phyloP scores from a whole-genome alignment of 257 asterid species.

The Paraleonurus japonicus region DNA sequence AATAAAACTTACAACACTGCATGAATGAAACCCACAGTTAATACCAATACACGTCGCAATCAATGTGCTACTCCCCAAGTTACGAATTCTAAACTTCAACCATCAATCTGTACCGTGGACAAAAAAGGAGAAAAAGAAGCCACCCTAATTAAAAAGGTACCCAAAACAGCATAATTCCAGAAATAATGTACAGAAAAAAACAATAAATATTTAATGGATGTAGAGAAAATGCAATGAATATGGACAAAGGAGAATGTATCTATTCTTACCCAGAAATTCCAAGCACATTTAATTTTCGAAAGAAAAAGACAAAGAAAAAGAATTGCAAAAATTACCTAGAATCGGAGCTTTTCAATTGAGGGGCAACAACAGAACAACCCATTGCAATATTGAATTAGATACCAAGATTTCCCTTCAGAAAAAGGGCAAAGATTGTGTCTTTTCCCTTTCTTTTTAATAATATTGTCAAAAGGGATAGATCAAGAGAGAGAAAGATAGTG shows the following conservation, averaged over 20 bases:
- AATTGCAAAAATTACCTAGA: slow-evolving; percentile 33
- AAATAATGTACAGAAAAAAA: slow-evolving; percentile 15
- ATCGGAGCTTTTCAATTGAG: slow-evolving; percentile 30
- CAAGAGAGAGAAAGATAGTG: slow-evolving; percentile 28
- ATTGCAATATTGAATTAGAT: slow-evolving; percentile 26
- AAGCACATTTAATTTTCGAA: slow-evolving; percentile 2
- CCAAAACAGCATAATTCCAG: slow-evolving; percentile 1
- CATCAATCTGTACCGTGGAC: slow-evolving; percentile 41
- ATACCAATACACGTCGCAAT: slow-evolving; percentile 1
- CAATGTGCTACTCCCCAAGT: slow-evolving; percentile 24
- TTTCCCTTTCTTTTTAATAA: slow-evolving; percentile 8
- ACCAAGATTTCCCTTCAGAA: slow-evolving; percentile 11
- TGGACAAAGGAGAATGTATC: slow-evolving; percentile 3
- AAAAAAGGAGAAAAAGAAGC: background rate
- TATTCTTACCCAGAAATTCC: background rate
- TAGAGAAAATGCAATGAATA: slow-evolving; percentile 21
- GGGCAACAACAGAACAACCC: slow-evolving; percentile 33
- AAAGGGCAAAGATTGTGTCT: slow-evolving; percentile 20
- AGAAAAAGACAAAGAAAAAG: background rate
- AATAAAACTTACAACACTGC: slow-evolving; percentile 15
- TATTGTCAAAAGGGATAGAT: slow-evolving; percentile 38
- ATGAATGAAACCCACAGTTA: slow-evolving; percentile 11
- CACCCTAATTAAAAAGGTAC: slow-evolving; percentile 13
- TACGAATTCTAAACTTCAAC: slow-evolving; percentile 32
- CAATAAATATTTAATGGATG: slow-evolving; percentile 14